Evolutionary conservation across 2,329 filamentous ascomycete species (phyloP), one percentile per base, ranked within the genome.

Genomic region (Penicillium verrucosum): DNA sequence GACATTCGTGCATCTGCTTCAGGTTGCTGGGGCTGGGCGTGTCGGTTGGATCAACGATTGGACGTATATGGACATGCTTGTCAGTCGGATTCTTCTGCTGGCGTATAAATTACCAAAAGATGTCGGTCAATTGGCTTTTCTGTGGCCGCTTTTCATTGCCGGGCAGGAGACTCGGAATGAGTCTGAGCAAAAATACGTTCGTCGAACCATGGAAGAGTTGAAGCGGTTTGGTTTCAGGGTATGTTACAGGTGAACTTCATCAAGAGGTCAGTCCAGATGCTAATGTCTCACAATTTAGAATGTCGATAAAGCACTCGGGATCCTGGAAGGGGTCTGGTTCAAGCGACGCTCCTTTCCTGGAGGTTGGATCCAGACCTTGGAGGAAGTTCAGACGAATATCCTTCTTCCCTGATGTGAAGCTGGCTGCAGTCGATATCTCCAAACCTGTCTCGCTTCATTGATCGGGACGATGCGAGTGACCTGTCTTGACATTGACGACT

Each of bases 71-170:
- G 65, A 69, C 38, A 66, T 68, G 54, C 65, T 72, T 37, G 64
- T 68, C 21, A 66, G 64, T 18, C 68, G 70, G 8, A 69, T 73
- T 29, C 57, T 74, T 1, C 59, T 56, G 4, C 42, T 74, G 34
- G 69, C 73, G 40, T 58, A 56, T 16, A 69, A 66, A 32, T 54
- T 71, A 18, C 69, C 70, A 12, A 73, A 67, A 38, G 71, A 66
- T 12, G 69, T 73, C 11, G 70, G 71, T 5, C 70, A 70, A 30
- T 56, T 74, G 49, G 72, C 69, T 11, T 58, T 69, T 12, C 42
- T 70, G 14, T 74, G 70, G 72, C 69, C 69, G 7, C 62, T 74
- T 14, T 73, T 71, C 36, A 69, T 70, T 27, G 72, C 70, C 7
- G 70, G 70, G 3, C 68, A 70, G 23, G 71, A 73, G 47, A 68